Evolutionary conservation across 2,329 filamentous ascomycete species (phyloP).

Genomic region (Bisporella sp.): DNA sequence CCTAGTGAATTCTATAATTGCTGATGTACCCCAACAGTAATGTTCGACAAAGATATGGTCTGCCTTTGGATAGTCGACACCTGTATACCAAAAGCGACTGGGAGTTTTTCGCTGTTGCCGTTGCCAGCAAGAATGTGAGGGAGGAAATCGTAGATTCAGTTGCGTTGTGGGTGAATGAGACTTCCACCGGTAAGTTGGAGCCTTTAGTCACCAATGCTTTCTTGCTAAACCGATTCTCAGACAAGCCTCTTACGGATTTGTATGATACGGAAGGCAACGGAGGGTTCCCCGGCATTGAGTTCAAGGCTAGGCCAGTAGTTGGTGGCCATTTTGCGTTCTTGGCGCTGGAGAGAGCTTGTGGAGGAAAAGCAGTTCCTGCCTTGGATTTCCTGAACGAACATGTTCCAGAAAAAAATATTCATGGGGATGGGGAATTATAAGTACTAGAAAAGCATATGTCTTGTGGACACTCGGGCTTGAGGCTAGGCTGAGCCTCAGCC

Average conservation of each 20-base stretch:
- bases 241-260: conserved; percentile 73
- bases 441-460: too few relatives aligned
- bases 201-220: too few relatives aligned
- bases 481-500: too few relatives aligned
- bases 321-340: conserved; percentile 83
- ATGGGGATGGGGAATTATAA: conserved; percentile 10
- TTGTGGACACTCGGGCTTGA: too few relatives aligned
- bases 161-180: conserved; percentile 79
- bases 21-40: conserved; percentile 23
- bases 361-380: conserved; percentile 55
- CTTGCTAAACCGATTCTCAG: conserved; percentile 24
- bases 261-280: conserved; percentile 75
- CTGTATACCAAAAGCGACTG: conserved; percentile 86
- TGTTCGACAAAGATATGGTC: conserved; percentile 73
- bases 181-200: conserved; percentile 46
- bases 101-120: conserved; percentile 83
- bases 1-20: too few relatives aligned
- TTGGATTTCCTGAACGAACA: conserved; percentile 42
- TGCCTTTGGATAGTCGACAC: conserved; percentile 76
- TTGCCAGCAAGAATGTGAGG: conserved; percentile 61
- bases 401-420: not conserved
- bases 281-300: conserved; percentile 65
- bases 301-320: conserved; percentile 77
- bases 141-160: conserved; percentile 67
- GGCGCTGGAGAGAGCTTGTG: conserved; percentile 74